A percentile compares a stretch with the other conserved stretches of the same genome.
These are phyloP conservation scores for Cladosporium sp. DNA, from an alignment of 2,329 filamentous ascomycete species.

Conservation along the genomic window DNA sequence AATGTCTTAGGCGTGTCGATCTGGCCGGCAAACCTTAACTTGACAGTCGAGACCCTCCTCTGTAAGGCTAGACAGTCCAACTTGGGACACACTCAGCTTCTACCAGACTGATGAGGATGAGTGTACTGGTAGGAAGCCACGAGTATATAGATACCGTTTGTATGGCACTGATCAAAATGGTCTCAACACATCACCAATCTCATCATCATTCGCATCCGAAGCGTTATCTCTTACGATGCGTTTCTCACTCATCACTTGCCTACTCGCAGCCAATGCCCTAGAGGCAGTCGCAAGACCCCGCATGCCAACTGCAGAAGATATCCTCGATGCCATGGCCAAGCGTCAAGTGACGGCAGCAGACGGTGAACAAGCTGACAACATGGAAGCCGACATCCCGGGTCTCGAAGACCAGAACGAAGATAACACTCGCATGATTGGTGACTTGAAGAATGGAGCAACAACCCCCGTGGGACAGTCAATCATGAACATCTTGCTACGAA, in stretches of 20 bases:
- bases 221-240: background rate
- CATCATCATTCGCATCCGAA: background rate
- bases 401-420: constrained; percentile 8
- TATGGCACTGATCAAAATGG: background rate
- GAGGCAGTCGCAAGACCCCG: background rate
- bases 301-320: background rate
- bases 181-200: background rate
- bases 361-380: background rate
- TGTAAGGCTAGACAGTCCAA: background rate
- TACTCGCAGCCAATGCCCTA: background rate
- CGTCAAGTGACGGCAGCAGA: constrained; percentile 2
- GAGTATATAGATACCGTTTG: constrained; percentile 1
- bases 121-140: background rate
- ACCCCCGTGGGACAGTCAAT: constrained; percentile 18
- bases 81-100: background rate
- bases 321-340: background rate
- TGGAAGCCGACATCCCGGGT: background rate
- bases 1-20: background rate
- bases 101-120: background rate
- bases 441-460: constrained; percentile 18
- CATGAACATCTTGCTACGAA: constrained; percentile 17
- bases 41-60: constrained; percentile 6
- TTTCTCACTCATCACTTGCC: background rate
- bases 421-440: constrained; percentile 16
- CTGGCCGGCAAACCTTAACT: background rate